Conservation (phyloP, 805 yeast genomes). For the Candida caryicola region DNA sequence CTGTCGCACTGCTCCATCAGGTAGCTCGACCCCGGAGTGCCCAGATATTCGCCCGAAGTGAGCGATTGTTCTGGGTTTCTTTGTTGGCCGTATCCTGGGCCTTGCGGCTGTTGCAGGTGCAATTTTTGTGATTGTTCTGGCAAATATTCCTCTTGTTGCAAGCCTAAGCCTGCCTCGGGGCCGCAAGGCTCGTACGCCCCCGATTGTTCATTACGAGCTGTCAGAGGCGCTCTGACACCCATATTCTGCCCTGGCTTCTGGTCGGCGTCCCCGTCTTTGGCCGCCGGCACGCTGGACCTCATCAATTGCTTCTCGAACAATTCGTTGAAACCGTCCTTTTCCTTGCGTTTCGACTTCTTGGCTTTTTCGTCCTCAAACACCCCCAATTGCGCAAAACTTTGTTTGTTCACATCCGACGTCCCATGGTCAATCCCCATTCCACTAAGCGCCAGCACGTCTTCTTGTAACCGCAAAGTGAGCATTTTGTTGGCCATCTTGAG, state of each 20-base stretch:
- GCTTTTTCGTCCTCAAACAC: conserved; percentile 8
- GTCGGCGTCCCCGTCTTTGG: conserved; percentile 4
- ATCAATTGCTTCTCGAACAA: conserved; percentile 18
- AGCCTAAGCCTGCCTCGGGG: neutral
- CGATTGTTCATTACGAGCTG: neutral
- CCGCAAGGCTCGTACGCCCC: no score
- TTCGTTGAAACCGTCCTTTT: conserved; percentile 17
- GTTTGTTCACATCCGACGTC: conserved; percentile 47
- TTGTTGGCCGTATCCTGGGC: no score
- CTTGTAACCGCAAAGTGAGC: conserved; percentile 43
- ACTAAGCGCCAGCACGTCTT: conserved; percentile 35
- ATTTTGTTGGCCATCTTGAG: conserved; percentile 54
- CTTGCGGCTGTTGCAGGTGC: neutral
- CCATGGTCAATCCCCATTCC: conserved; percentile 54
- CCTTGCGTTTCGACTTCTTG: conserved; percentile 5
- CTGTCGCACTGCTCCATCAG: neutral
- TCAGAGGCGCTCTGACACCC: neutral
- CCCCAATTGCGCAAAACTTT: conserved; percentile 49
- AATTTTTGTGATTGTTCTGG: neutral
- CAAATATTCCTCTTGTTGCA: neutral
- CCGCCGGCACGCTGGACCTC: conserved; percentile 5
- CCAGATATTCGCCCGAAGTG: conserved; percentile 3
- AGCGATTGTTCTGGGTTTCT: no score
- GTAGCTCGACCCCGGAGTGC: neutral
- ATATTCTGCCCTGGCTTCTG: neutral